Evolutionary conservation across 805 yeast species (phyloP).

Genomic region (Candida vartiovaarae): DNA sequence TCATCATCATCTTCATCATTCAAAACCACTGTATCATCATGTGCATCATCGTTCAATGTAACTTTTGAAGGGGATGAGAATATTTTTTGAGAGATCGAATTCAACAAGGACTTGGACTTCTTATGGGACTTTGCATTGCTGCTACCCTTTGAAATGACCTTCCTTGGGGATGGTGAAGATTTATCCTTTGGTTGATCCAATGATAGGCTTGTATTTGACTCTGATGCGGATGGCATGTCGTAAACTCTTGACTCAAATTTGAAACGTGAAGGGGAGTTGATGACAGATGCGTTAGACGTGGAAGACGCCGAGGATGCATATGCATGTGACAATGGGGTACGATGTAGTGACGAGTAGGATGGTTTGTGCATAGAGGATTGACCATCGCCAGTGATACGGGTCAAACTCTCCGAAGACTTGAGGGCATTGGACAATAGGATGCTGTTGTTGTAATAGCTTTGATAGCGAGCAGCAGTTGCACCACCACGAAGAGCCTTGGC

Average conservation of each 20-base stretch:
- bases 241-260: conserved; percentile 32
- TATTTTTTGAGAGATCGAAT: conserved; percentile 12
- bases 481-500: conserved; percentile 21
- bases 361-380: conserved; percentile 12
- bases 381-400: conserved; percentile 7
- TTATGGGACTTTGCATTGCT: conserved; percentile 9
- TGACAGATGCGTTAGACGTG: conserved; percentile 9
- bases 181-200: conserved; percentile 2
- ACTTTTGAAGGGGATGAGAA: conserved; percentile 7
- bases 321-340: conserved; percentile 8
- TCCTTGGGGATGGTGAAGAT: conserved; percentile 4
- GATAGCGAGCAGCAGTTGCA: conserved; percentile 44
- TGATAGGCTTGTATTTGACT: not conserved
- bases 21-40: not conserved
- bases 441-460: conserved; percentile 40
- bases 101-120: conserved; percentile 19
- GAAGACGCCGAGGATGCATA: conserved; percentile 14
- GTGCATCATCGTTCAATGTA: not conserved
- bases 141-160: conserved; percentile 3
- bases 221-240: conserved; percentile 24
- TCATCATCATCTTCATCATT: conserved; percentile 10
- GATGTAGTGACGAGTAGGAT: conserved; percentile 18
- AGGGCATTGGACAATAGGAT: conserved; percentile 37
- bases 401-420: conserved; percentile 30
- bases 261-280: conserved; percentile 23